Evolutionary conservation across 2,329 filamentous ascomycete species (phyloP), one percentile per base, ranked within the genome.

Genomic region (Alternaria rosae): DNA sequence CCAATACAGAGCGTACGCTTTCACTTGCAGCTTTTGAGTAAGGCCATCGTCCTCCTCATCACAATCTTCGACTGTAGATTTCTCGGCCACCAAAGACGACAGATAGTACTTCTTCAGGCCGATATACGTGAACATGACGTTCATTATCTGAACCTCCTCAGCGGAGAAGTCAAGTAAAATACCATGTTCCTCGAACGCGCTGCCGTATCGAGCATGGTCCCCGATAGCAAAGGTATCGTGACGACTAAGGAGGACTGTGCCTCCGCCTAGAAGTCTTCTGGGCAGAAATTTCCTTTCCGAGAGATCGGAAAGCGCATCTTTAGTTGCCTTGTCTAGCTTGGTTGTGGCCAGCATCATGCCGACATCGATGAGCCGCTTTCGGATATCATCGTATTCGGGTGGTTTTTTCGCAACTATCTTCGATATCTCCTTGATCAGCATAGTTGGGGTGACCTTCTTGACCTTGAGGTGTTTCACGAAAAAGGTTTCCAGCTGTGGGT

Each of bases 1-100:
- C 69, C 69, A 70, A 32, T 66, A 70, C 11, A 73, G 48, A 30
- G 63, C 64, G 62, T 70, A 72, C 2, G 70, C 68, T 47, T 63
- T 70, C 3, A 9, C 32, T 26, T 55, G 48, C 10, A 71, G 44
- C n/a, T 61, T 23, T 20, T 54, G 8, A 4, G 55, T 56, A 8
- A 70, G 44, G 10, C 0, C n/a, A 20, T 57, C 48, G 32, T 67
- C 32, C 47, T 63, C 47, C 6, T 41, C 13, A 7, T 21, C 51
- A 13, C 51, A 60, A 8, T 59, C 59, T 3, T 58, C 65, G 13
- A 67, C 57, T 4, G 21, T 45, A 3, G 69, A 68, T 11, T 41
- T 45, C 43, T 73, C 68, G 13, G 38, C 47, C 4, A 72, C 67
- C 13, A 50, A 57, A 3, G 30, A 17, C 5, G 68, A 73, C 1